Base-by-base conservation (phyloP, 805 yeast genomes). In the Barnettozyma siamensis region DNA sequence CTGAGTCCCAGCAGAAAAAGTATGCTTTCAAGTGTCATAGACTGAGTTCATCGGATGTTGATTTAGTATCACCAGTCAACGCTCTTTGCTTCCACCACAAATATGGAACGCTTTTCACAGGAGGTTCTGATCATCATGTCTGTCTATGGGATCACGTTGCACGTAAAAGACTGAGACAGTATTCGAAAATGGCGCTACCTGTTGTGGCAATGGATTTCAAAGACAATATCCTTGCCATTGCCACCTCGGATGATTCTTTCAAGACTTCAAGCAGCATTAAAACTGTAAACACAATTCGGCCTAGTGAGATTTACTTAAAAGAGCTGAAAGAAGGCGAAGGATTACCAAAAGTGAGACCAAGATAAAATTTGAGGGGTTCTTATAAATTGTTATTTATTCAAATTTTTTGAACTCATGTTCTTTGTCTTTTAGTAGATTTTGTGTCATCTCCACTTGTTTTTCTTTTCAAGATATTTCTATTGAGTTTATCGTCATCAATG, bases 111-210 rank as follows among this genome's bases (percentile, higher is more conserved):
- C 75, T 91, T 54, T 77, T 80, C 44, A 89, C 97, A 2, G 95
- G 94, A 2, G 97, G 98, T 1, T 74, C 93, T 2, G 98, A 91
- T 63, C 95, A 96, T 10, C 73, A 85, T 33, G 83, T 88, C 53
- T 80, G 87, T 51, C 73, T 83, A 58, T 91, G 98, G 98, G 96
- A 88, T 58, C 80, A 87, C 58, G 83, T 78, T 44, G 76, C 89
- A 23, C 76, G 80, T 56, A 88, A 83, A 57, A 74, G 96, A 48
- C 71, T 89, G 41, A 80, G 80, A 60, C 83, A 80, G 41, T 79
- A 77, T 62, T 81, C 88, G 0, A 69, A 72, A 26, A 54, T 69
- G 16, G 71, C 67, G 2, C 61, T 60, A n/a, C 65, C 75, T 29
- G 69, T 75, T 4, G 69, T 70, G 33, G 55, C 64, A 23, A 38